Percentiles rank a stretch among this genome's conserved stretches.
Evolutionary conservation across 2,329 filamentous ascomycete species (phyloP).

Genomic region (Cadophora sp.): DNA sequence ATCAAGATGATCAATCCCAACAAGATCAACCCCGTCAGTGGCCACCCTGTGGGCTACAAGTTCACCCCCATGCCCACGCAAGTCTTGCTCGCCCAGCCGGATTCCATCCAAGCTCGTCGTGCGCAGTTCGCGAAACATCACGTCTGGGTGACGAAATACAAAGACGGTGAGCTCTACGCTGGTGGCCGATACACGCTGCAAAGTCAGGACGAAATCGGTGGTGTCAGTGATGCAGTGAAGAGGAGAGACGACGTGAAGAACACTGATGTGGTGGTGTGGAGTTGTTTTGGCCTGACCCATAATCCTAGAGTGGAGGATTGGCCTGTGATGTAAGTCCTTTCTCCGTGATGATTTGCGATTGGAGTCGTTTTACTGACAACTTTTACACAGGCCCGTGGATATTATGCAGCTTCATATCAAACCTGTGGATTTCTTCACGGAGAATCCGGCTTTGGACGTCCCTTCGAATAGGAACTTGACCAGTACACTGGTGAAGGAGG

Average conservation of each 20-base stretch:
- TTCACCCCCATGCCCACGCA: constrained; percentile 85
- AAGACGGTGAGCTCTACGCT: constrained; percentile 50
- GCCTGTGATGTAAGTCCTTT: constrained; percentile 72
- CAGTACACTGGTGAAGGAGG: constrained; percentile 23
- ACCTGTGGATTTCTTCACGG: constrained; percentile 63
- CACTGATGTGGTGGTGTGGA: constrained; percentile 88
- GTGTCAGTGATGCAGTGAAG: constrained; percentile 71
- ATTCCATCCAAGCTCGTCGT: constrained; percentile 86
- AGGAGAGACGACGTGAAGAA: constrained; percentile 89
- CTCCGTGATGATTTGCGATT: not conserved
- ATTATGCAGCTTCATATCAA: constrained; percentile 77
- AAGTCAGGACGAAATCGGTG: constrained; percentile 38
- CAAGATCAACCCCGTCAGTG: constrained; percentile 80
- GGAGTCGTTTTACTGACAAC: not conserved
- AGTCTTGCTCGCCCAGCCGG: constrained; percentile 78
- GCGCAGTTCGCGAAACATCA: constrained; percentile 88
- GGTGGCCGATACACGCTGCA: constrained; percentile 46
- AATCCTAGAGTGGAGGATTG: constrained; percentile 91
- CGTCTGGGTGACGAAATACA: constrained; percentile 88
- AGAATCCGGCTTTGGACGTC: constrained; percentile 63
- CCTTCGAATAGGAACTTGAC: constrained; percentile 66
- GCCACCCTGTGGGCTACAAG: constrained; percentile 86
- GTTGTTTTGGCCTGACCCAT: constrained; percentile 88
- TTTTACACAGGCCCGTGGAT: constrained; percentile 63
- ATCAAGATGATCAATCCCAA: constrained; percentile 89